Conservation (phyloP, 139 green algal species). For the Chlorella ohadii region DNA sequence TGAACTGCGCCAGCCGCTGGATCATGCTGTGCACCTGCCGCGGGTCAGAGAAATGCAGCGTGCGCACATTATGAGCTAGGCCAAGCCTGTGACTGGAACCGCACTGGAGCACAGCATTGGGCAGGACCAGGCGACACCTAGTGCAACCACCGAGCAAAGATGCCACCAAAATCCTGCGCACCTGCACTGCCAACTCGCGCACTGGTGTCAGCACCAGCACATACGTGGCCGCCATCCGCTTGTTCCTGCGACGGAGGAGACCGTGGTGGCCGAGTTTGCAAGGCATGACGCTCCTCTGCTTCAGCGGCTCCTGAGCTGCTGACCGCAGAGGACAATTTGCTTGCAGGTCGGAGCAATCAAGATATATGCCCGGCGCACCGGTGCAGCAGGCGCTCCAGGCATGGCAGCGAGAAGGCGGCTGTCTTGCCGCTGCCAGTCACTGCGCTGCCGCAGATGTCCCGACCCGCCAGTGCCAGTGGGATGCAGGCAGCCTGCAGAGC, state of each 20-base stretch:
- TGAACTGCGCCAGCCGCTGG: conserved; percentile 93
- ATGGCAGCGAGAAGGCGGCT: conserved; percentile 93
- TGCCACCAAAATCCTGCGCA: conserved; percentile 9
- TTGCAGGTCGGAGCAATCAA: background rate
- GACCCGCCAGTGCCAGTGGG: conserved; percentile 89
- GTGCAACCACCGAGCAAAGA: no score
- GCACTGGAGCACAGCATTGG: no score
- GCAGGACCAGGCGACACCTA: no score
- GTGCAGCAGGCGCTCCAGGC: conserved; percentile 95
- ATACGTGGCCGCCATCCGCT: conserved; percentile 74
- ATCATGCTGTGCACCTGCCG: conserved; percentile 94
- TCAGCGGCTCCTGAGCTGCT: no score
- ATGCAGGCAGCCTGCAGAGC: conserved; percentile 82
- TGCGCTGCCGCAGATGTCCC: conserved; percentile 95
- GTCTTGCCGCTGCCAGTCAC: conserved; percentile 99
- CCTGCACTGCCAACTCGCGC: conserved; percentile 94
- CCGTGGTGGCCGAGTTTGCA: background rate
- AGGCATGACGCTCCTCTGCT: no score
- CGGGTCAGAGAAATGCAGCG: no score
- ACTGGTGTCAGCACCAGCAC: conserved; percentile 89
- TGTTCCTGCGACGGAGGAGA: conserved; percentile 39
- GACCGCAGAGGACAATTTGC: no score
- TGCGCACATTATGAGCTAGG: no score
- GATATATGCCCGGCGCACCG: no score
- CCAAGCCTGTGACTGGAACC: no score